phyloP scores from a whole-genome alignment of 306 rosid species.

The Quercus cerris region DNA sequence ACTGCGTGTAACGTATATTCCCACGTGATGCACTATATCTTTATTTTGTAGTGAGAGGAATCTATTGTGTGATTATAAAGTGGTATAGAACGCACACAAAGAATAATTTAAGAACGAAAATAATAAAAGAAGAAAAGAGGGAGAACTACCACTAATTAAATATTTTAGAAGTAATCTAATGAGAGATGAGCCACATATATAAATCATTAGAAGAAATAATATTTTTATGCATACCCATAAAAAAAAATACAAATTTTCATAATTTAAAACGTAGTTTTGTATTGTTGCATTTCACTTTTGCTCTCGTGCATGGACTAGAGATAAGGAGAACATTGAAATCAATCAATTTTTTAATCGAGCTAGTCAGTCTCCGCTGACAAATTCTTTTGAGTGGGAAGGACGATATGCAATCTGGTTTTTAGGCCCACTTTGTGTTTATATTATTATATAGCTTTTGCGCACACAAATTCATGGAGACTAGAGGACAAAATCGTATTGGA shows the following conservation, averaged over 20 bases:
- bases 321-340: not conserved
- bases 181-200: not conserved
- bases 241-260: too few species aligned
- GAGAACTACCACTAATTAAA: too few species aligned
- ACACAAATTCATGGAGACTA: not conserved
- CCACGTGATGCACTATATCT: too few species aligned
- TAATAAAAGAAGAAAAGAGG: too few species aligned
- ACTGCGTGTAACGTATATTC: too few species aligned
- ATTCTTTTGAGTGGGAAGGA: not conserved
- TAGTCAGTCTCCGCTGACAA: not conserved
- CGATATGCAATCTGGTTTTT: not conserved
- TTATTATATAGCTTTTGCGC: not conserved
- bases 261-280: too few species aligned
- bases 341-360: not conserved
- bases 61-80: too few species aligned
- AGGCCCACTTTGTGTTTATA: not conserved
- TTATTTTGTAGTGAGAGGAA: too few species aligned
- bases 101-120: too few species aligned
- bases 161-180: too few species aligned
- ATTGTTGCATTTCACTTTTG: not conserved
- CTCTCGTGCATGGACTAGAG: not conserved
- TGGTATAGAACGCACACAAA: too few species aligned
- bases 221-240: too few species aligned
- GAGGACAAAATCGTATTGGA: not conserved
- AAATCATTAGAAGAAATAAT: not conserved